These are phyloP conservation scores for Lippia alba DNA, from an alignment of 305 asterid species.

Conservation along the genomic window DNA sequence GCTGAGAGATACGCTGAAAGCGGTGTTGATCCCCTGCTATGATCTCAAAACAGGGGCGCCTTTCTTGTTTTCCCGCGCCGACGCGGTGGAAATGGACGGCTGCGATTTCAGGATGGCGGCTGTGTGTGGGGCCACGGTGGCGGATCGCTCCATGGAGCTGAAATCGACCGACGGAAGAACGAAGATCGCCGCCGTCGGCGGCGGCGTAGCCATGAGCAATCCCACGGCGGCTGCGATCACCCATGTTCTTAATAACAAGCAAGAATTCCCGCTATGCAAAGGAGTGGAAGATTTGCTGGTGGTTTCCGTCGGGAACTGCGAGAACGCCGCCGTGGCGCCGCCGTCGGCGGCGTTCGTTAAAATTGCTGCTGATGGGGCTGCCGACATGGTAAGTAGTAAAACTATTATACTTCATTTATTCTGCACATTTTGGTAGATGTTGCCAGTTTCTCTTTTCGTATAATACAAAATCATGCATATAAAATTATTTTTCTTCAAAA, in stretches of 20 bases:
- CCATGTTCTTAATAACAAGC: slow-evolving; percentile 83
- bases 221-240: slow-evolving; percentile 88
- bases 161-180: slow-evolving; percentile 64
- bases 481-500: no score
- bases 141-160: slow-evolving; percentile 42
- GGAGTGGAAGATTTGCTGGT: slow-evolving; percentile 69
- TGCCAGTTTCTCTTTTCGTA: no score
- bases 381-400: slow-evolving; percentile 59
- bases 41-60: slow-evolving; percentile 70
- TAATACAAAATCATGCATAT: no score
- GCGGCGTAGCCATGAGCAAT: slow-evolving; percentile 67
- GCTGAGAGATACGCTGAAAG: slow-evolving; percentile 62
- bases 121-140: slow-evolving; percentile 63
- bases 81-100: slow-evolving; percentile 78
- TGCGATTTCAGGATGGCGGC: slow-evolving; percentile 65
- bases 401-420: neutral
- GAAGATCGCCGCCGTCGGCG: slow-evolving; percentile 66
- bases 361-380: slow-evolving; percentile 68
- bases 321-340: slow-evolving; percentile 28
- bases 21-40: slow-evolving; percentile 83
- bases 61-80: slow-evolving; percentile 77
- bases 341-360: slow-evolving; percentile 38
- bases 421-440: no score
- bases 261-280: slow-evolving; percentile 70
- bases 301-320: slow-evolving; percentile 68